Evolutionary conservation across 2,329 filamentous ascomycete species (phyloP).

Genomic region (Fusarium kyushuense): DNA sequence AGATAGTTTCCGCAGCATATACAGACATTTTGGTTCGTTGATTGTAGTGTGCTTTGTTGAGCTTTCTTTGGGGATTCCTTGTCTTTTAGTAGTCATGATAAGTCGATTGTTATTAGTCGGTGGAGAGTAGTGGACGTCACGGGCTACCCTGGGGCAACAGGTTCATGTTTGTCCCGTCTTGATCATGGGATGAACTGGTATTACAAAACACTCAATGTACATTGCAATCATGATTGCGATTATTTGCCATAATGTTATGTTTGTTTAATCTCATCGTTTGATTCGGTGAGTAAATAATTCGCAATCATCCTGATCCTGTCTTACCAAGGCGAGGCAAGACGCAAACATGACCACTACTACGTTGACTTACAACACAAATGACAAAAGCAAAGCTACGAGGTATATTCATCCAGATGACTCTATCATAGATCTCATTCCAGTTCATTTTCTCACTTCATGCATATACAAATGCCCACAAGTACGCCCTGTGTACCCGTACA

Average conservation of each 20-base stretch:
- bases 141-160: conserved; percentile 31
- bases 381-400: conserved; percentile 16
- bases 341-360: neutral
- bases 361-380: neutral
- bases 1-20: conserved; percentile 58
- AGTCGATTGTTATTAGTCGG: conserved; percentile 23
- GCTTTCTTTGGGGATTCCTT: neutral
- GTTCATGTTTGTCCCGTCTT: neutral
- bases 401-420: conserved; percentile 36
- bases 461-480: conserved; percentile 32
- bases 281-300: too few species aligned
- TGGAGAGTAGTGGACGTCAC: conserved; percentile 29
- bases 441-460: conserved; percentile 13
- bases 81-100: conserved; percentile 14
- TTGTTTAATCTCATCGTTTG: too few species aligned
- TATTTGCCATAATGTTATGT: accelerated
- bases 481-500: conserved; percentile 31
- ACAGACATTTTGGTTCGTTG: conserved; percentile 54
- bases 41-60: neutral
- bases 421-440: conserved; percentile 18
- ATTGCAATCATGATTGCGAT: accelerated
- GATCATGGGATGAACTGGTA: neutral
- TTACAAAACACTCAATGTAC: neutral
- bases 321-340: accelerated
- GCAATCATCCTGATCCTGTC: neutral